Conservation (phyloP, 2,329 filamentous ascomycete species). For the Neoarthrinium moseri region DNA sequence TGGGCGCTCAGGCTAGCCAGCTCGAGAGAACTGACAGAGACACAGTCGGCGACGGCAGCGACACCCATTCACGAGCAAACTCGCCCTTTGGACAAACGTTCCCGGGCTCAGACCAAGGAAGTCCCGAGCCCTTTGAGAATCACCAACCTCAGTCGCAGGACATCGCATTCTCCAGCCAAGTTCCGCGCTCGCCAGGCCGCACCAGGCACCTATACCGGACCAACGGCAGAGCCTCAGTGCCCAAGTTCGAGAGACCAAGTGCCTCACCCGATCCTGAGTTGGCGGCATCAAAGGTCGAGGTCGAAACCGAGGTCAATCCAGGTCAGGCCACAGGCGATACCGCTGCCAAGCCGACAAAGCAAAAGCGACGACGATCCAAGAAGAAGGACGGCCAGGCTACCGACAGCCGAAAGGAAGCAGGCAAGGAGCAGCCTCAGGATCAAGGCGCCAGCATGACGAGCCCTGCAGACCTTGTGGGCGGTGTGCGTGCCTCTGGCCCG, state of each 20-base stretch:
- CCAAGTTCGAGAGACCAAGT: conserved; percentile 4
- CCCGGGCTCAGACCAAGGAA: background rate
- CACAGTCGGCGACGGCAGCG: background rate
- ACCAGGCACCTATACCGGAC: background rate
- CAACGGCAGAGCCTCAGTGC: background rate
- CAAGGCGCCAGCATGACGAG: background rate
- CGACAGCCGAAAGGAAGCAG: background rate
- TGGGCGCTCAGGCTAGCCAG: conserved; percentile 7
- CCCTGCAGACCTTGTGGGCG: background rate
- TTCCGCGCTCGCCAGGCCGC: conserved; percentile 3
- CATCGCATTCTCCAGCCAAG: conserved; percentile 10
- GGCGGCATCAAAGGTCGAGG: background rate
- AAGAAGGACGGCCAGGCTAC: background rate
- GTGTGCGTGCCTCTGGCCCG: background rate
- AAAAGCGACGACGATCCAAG: background rate
- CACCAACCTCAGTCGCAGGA: background rate
- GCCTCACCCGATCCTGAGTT: conserved; percentile 1
- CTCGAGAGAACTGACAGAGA: background rate
- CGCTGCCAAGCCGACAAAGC: background rate
- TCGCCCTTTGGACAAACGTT: background rate
- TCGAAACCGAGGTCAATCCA: background rate
- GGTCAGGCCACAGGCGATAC: background rate
- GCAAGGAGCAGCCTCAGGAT: background rate
- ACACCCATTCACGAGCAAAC: background rate
- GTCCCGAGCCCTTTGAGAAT: background rate